These are phyloP conservation scores for Boletus sp. DNA, from an alignment of 768 basidiomycete species.

Conservation along the genomic window DNA sequence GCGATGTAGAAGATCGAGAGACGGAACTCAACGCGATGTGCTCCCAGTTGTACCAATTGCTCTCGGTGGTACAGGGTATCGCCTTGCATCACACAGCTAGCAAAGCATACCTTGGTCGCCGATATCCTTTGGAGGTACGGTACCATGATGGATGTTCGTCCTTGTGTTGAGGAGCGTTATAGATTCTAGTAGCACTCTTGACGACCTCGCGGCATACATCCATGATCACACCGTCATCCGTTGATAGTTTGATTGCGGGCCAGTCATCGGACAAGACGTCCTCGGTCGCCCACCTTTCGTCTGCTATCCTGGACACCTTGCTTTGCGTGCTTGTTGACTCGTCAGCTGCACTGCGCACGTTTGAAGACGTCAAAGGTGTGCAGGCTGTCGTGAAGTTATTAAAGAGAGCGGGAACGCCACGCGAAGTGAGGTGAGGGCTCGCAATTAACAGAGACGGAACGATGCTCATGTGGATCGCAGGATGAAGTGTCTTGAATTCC, in stretches of 20 bases:
- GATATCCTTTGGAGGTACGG: slow-evolving; percentile 61
- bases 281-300: slow-evolving; percentile 51
- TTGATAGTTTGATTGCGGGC: not conserved
- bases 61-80: slow-evolving; percentile 76
- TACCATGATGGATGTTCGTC: not conserved
- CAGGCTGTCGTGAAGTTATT: slow-evolving; percentile 83
- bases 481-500: slow-evolving; percentile 94
- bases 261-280: slow-evolving; percentile 22
- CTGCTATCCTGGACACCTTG: slow-evolving; percentile 76
- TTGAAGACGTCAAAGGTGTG: slow-evolving; percentile 75
- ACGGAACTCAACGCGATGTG: slow-evolving; percentile 48
- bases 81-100: slow-evolving; percentile 63
- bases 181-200: slow-evolving; percentile 74
- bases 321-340: slow-evolving; percentile 89
- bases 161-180: slow-evolving; percentile 5
- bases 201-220: slow-evolving; percentile 65
- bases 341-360: slow-evolving; percentile 64
- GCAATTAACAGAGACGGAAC: slow-evolving; percentile 37
- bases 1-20: slow-evolving; percentile 38
- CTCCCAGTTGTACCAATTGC: slow-evolving; percentile 52
- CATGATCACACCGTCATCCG: slow-evolving; percentile 19
- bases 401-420: slow-evolving; percentile 81
- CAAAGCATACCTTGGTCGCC: slow-evolving; percentile 68
- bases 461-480: slow-evolving; percentile 37
- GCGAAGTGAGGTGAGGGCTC: slow-evolving; percentile 78